These are phyloP conservation scores for Malbranchea zuffiana DNA, from an alignment of 2,329 filamentous ascomycete genomes.

Conservation along the genomic window DNA sequence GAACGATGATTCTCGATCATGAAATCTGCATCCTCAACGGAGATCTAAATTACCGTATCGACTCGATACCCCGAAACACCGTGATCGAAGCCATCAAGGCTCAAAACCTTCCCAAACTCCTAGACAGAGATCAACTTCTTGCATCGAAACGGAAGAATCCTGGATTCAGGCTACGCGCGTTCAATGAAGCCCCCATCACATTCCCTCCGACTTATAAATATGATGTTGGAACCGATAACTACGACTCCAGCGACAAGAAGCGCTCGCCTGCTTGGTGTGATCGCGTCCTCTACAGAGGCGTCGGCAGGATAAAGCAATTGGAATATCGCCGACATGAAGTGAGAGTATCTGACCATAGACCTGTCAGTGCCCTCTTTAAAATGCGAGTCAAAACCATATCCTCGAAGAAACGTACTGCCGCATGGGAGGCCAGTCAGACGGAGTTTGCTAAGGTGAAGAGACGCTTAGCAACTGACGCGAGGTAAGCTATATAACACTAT, in stretches of 20 bases:
- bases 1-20: slow-evolving; percentile 87
- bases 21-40: slow-evolving; percentile 96
- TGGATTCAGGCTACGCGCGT: slow-evolving; percentile 75
- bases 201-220: slow-evolving; percentile 99
- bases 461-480: slow-evolving; percentile 59
- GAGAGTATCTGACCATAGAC: slow-evolving; percentile 80
- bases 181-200: slow-evolving; percentile 79
- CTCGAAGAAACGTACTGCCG: slow-evolving; percentile 50
- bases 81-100: slow-evolving; percentile 76
- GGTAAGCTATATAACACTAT: slow-evolving; percentile 48
- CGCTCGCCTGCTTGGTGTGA: slow-evolving; percentile 95
- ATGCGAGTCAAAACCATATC: slow-evolving; percentile 76
- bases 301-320: slow-evolving; percentile 71
- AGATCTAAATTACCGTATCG: slow-evolving; percentile 95
- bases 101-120: slow-evolving; percentile 70
- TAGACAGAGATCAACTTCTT: slow-evolving; percentile 87
- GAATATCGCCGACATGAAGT: slow-evolving; percentile 87
- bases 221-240: slow-evolving; percentile 86
- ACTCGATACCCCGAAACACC: slow-evolving; percentile 88
- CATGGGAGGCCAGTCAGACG: slow-evolving; percentile 63
- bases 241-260: slow-evolving; percentile 91
- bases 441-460: slow-evolving; percentile 63
- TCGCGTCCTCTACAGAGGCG: slow-evolving; percentile 72
- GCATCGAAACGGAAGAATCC: slow-evolving; percentile 83
- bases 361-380: slow-evolving; percentile 75